Base-by-base conservation (phyloP, 805 yeast genomes). In the Millerago galiae region DNA sequence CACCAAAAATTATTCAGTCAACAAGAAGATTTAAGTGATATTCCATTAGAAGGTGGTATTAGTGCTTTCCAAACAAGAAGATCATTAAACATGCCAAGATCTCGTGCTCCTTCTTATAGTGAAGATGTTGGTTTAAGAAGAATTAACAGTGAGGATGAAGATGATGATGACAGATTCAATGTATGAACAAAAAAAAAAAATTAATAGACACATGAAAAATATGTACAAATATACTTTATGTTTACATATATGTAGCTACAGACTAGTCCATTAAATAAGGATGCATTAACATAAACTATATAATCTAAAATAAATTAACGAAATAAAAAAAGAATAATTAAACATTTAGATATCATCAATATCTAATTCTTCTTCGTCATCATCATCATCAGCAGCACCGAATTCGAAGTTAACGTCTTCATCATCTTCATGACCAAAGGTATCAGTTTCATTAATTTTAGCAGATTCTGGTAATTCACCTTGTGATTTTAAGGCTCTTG, bases 401-500 rank as follows among this genome's bases (percentile, higher is more conserved):
- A 93, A 93, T 72, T 91, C 98, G 68, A 91, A 89, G 79, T 91
- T 91, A 65, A 89, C 95, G 59, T 93, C 99, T 56, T 90, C 98
- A 48, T 90, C 98, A 38, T 89, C 95, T 55, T 89, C 98, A 65
- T 81, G 91, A 63, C 95, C 97, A 62, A 88, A 90, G 50, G 95
- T 88, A 65, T 91, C 97, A 52, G 95, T 89, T 74, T 93, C 99
- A 69, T 91, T 90, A 66, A 93, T 93, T 74, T 88, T 87, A 47
- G 98, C 97, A 55, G 82, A 77, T 67, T 93, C 98, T 50, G 99
- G 99, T 58, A 93, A 77, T 70, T 93, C 99, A 55, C 99, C 99
- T 66, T 83, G 85, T 50, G 79, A 83, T 71, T 93, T 95, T 69
- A 93, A 75, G 39, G 95, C 81, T 74, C 99, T 86, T 48, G 99